Evolutionary conservation across 2,329 filamentous ascomycete genomes (phyloP), one percentile per base, ranked within the genome.

Genomic region (Clarireedia sp.): DNA sequence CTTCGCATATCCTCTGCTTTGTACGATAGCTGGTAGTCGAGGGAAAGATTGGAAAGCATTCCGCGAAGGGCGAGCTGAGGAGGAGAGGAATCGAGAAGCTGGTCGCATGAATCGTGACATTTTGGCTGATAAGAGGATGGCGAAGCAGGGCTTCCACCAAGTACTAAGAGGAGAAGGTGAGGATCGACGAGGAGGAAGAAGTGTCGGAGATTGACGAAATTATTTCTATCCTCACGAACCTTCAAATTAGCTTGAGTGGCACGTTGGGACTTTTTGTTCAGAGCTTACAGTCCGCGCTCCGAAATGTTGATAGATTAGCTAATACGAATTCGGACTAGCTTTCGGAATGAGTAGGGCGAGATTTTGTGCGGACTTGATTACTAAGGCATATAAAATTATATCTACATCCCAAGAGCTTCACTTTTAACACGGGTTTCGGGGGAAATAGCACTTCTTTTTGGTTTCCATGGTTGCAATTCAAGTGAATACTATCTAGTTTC

Each of bases 101-200:
- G 82, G 82, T 70, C 82, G 81, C 72, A 85, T 75, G 65, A 86
- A 73, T 74, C 82, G 77, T 66, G 79, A 69, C 68, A 70, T 70
- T 60, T 61, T 68, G 59, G 40, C 37, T 41, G 45, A 38, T 38
- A 44, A 49, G 38, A 26, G 41, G 10, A 21, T 12, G 41, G 21
- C 12, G 21, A 23, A 45, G 19, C 21, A 45, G 41, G 12, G 21
- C 52, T 41, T 54, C 51, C 23, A 40, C 14, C 17, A 54, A 50
- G 52, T 41, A 54, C 36, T 50, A 36, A 50, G 45, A 54, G 45
- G 41, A 17, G 38, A 26, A 16, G 23, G 38, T 36, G 38, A 54
- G 37, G 12, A 9, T 43, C 1, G 29, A 14, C 7, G 19, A 23
- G 19, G 7, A 8, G 41, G 17, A 44, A 49, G 36, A 33, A 43